These are phyloP conservation scores for Croton laevigatus DNA, from an alignment of 441 rosid genomes.

Conservation along the genomic window DNA sequence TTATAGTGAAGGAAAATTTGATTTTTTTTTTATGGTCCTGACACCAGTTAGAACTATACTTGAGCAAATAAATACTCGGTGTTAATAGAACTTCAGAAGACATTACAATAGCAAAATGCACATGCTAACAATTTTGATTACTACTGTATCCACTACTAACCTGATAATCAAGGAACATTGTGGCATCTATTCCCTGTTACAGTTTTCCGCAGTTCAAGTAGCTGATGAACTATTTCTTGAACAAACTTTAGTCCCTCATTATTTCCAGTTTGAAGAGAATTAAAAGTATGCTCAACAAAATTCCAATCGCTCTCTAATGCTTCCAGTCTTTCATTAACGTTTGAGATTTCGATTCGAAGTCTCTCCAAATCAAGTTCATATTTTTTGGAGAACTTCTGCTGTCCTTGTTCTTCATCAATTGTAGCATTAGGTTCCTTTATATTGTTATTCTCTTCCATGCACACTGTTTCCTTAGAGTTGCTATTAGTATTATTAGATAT, in stretches of 20 bases:
- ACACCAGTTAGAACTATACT: too few relatives aligned
- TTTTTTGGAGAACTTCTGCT: constrained; percentile 19
- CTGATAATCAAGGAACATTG: constrained; percentile 22
- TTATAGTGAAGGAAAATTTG: too few relatives aligned
- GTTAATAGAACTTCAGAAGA: neutral
- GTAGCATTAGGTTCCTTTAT: constrained; percentile 1
- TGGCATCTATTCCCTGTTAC: constrained; percentile 23
- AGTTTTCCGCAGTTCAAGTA: constrained; percentile 38
- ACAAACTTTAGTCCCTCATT: constrained; percentile 38
- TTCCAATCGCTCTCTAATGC: constrained; percentile 46
- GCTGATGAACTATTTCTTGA: constrained; percentile 46
- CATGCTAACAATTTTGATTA: neutral
- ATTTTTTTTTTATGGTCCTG: too few relatives aligned
- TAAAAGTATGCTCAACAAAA: constrained; percentile 39
- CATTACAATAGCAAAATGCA: neutral
- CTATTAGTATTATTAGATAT: constrained; percentile 14
- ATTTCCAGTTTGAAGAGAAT: constrained; percentile 39
- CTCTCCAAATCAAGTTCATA: constrained; percentile 25
- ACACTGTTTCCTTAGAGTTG: constrained; percentile 26
- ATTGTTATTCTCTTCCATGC: constrained; percentile 19
- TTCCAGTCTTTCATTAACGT: constrained; percentile 49
- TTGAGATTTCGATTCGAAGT: constrained; percentile 41
- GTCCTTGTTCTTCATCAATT: constrained; percentile 16
- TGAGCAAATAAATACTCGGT: too few relatives aligned
- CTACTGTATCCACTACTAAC: constrained; percentile 11